phyloP scores from a whole-genome alignment of 768 basidiomycete genomes.

The Trametes villosa region DNA sequence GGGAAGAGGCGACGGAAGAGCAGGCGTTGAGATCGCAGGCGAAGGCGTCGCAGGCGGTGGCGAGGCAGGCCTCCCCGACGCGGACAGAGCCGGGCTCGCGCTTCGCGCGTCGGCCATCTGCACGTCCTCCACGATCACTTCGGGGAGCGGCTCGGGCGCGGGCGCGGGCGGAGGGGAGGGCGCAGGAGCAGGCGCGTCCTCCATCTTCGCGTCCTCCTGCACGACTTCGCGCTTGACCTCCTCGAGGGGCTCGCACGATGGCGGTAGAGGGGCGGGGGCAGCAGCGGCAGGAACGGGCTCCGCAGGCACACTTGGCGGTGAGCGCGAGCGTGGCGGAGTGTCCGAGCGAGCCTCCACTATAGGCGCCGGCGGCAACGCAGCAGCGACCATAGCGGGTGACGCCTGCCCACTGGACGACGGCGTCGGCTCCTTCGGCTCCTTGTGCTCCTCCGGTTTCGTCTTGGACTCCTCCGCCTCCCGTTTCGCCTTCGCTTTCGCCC shows the following conservation, averaged over 20 bases:
- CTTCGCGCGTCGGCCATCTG: no score
- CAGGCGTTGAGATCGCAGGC: not conserved
- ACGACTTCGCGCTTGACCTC: not conserved
- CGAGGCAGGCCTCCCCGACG: no score
- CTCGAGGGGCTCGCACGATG: not conserved
- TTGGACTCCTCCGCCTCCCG: not conserved
- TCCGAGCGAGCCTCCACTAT: not conserved
- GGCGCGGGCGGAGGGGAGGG: not conserved
- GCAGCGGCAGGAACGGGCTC: not conserved
- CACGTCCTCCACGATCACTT: not conserved
- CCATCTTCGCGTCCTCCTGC: not conserved
- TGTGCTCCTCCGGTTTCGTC: not conserved
- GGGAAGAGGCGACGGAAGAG: constrained; percentile 3
- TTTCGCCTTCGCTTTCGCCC: not conserved
- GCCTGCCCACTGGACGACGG: not conserved
- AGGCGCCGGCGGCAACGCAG: not conserved
- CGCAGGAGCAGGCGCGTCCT: not conserved
- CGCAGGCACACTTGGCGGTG: not conserved
- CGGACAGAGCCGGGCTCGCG: no score
- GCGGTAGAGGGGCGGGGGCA: not conserved
- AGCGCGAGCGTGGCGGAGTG: not conserved
- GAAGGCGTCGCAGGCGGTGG: no score
- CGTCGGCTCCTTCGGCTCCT: not conserved
- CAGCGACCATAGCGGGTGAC: not conserved
- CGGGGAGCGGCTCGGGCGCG: not conserved